Base-by-base conservation (phyloP, 805 yeast genomes). In the Starmerella stellata region DNA sequence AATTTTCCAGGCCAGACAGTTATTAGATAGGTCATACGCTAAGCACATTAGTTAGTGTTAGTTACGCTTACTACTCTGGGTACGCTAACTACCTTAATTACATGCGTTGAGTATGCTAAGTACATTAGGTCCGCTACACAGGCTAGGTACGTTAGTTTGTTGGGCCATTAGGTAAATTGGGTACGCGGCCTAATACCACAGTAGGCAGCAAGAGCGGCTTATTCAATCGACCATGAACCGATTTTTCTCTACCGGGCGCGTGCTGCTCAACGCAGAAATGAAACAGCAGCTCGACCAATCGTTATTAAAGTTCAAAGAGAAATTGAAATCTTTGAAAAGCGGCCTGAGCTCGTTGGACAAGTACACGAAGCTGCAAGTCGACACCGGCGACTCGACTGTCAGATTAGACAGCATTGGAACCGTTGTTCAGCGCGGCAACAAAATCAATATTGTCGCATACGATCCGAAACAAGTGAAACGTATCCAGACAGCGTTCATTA, bases 391-490 rank as follows among this genome's bases (percentile, higher is more conserved):
- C 32, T 63, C 68, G 13, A 62, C 66, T 37, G 54, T 52, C 2
- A 65, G 65, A 2, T 77, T 76, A 53, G 68, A 72, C 2, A 28
- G 35, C 23, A 34, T 58, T 14, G 58, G 59, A n/a, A 57, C 59
- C 17, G 45, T 58, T n/a, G 55, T 53, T 30, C 43, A 52, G 21
- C 51, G 59, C 14, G 59, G 56, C 27, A 50, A 48, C 41, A 50
- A 49, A 64, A 73, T 23, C 47, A 63, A 81, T 38, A 58, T 70
- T 24, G 70, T 87, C n/a, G 82, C 94, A 0, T 87, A 77, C 56
- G 95, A 87, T 52, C 93, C 93, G 5, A 66, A 65, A 37, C 68
- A 79, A 47, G 66, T 72, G 30, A 77, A 80, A 49, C 66, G 69
- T 43, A 69, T 87, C 21, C 67, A 78, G 21, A 74, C 82, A 38